phyloP scores from a whole-genome alignment of 2,329 filamentous ascomycete species.

The Botrytis galanthina region DNA sequence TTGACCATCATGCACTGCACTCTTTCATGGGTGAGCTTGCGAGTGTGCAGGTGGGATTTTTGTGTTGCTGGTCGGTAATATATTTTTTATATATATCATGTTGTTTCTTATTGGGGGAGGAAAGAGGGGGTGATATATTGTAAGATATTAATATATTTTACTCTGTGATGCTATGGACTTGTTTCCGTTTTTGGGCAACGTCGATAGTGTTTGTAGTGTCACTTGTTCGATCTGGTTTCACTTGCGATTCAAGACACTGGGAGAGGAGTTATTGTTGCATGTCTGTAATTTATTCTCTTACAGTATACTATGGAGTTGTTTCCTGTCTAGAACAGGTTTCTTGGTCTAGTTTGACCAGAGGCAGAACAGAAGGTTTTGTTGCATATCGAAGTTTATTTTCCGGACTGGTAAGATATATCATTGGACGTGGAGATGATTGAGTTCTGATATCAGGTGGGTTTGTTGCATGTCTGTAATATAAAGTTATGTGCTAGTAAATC shows the following conservation, averaged over 20 bases:
- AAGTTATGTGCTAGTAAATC: not conserved
- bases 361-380: not conserved
- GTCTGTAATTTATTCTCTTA: not conserved
- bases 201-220: not conserved
- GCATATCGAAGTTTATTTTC: not conserved
- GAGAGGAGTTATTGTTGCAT: not conserved
- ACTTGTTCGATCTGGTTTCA: not conserved
- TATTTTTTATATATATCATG: not conserved
- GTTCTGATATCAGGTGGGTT: not conserved
- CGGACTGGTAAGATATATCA: not conserved
- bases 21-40: not conserved
- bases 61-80: not conserved
- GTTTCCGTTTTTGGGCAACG: not conserved
- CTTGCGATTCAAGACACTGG: not conserved
- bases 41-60: not conserved
- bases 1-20: not conserved
- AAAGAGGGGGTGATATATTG: not conserved
- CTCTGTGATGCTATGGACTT: not conserved
- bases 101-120: not conserved
- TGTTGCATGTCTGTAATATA: constrained; percentile 6
- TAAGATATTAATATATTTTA: not conserved
- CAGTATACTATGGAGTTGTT: not conserved
- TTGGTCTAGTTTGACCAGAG: not conserved
- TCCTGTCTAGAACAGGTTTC: not conserved
- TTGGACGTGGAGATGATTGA: not conserved